These are phyloP conservation scores for Cerioporus squamosus DNA, from an alignment of 1,284 basidiomycete genomes.

Conservation along the genomic window DNA sequence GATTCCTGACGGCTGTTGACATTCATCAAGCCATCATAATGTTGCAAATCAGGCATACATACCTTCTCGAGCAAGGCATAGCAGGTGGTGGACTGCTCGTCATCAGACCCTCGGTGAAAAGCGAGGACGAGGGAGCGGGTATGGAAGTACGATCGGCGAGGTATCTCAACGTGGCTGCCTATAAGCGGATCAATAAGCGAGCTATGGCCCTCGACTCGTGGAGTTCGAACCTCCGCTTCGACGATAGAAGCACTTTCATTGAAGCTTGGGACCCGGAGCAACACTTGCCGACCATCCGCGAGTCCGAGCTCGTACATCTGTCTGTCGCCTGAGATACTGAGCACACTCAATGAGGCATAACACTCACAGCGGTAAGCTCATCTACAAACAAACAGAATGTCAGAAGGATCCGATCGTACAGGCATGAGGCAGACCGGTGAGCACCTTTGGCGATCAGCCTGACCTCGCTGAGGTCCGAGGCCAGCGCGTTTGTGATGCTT, in stretches of 20 bases:
- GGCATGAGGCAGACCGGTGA: neutral
- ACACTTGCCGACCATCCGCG: slow-evolving; percentile 26
- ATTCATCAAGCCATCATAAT: neutral
- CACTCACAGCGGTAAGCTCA: slow-evolving; percentile 24
- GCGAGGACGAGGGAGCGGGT: slow-evolving; percentile 32
- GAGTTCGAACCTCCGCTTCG: slow-evolving; percentile 33
- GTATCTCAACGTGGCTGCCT: slow-evolving; percentile 38
- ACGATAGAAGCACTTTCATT: slow-evolving; percentile 29
- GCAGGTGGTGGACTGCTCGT: slow-evolving; percentile 21
- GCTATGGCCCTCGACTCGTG: too few species aligned
- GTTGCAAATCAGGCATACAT: neutral
- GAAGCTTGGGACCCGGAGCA: slow-evolving; percentile 27
- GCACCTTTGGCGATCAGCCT: slow-evolving; percentile 9
- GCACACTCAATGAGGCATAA: neutral
- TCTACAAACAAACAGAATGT: slow-evolving; percentile 1
- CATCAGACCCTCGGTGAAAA: slow-evolving; percentile 13
- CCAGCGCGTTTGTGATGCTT: neutral
- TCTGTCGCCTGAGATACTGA: neutral
- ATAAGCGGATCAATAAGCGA: neutral
- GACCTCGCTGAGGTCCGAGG: slow-evolving; percentile 1
- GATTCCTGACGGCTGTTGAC: slow-evolving; percentile 31
- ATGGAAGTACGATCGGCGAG: slow-evolving; percentile 33
- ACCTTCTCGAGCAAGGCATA: slow-evolving; percentile 36
- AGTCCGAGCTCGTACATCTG: slow-evolving; percentile 34
- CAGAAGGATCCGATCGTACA: neutral